Percentiles rank a stretch among this genome's conserved stretches.
phyloP scores from a whole-genome alignment of 2,329 filamentous ascomycete species.

The Botrytis pseudocinerea region DNA sequence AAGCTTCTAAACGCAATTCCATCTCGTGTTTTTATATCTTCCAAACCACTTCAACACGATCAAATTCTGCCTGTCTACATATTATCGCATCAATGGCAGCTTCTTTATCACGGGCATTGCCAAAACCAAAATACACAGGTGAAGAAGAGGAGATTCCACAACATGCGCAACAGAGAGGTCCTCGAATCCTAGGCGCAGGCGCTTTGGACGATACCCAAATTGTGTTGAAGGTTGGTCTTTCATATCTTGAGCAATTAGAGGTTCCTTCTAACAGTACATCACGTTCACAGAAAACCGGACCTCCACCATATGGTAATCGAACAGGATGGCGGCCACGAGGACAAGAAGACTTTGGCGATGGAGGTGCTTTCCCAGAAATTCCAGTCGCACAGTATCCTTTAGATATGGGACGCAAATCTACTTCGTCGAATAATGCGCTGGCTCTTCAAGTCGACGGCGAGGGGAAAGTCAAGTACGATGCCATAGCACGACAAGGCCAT shows the following conservation, averaged over 20 bases:
- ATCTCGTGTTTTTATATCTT: slow-evolving; percentile 9
- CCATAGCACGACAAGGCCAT: slow-evolving; percentile 88
- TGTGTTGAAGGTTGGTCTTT: slow-evolving; percentile 64
- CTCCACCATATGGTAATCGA: slow-evolving; percentile 84
- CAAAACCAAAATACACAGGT: slow-evolving; percentile 87
- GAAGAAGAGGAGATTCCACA: slow-evolving; percentile 79
- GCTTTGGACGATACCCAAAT: slow-evolving; percentile 85
- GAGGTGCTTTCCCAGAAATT: slow-evolving; percentile 93
- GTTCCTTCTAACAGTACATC: slow-evolving; percentile 32
- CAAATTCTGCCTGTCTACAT: slow-evolving; percentile 11
- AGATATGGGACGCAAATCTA: slow-evolving; percentile 84
- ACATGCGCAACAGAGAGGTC: slow-evolving; percentile 73
- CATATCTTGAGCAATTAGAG: neutral
- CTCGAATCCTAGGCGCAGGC: slow-evolving; percentile 76
- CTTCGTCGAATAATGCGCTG: slow-evolving; percentile 76
- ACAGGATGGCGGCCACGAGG: slow-evolving; percentile 86
- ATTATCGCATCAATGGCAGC: slow-evolving; percentile 67
- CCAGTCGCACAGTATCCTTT: slow-evolving; percentile 93
- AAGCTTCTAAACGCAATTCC: neutral
- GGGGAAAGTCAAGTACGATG: slow-evolving; percentile 95
- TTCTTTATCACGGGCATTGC: slow-evolving; percentile 76
- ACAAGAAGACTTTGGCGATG: slow-evolving; percentile 92
- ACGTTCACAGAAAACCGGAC: slow-evolving; percentile 66
- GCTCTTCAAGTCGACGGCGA: slow-evolving; percentile 89
- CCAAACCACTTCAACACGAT: neutral